These are phyloP conservation scores for Coccomyxa sp. DNA, from an alignment of 139 green algal genomes.

Conservation along the genomic window DNA sequence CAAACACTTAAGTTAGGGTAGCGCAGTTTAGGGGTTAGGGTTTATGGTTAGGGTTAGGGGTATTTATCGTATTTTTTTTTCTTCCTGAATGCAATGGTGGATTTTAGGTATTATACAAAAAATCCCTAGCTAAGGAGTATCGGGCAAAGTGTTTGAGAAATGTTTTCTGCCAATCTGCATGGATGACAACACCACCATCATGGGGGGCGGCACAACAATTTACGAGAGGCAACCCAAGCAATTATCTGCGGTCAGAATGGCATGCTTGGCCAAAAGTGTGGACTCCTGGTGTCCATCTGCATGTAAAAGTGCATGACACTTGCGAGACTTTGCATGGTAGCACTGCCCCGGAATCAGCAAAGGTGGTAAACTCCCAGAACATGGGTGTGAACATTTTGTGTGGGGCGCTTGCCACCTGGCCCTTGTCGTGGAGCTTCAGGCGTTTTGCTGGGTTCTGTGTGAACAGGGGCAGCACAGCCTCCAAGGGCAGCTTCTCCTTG, in stretches of 20 bases:
- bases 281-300: no score
- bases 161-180: constrained; percentile 8
- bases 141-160: no score
- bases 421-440: constrained; percentile 30
- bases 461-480: constrained; percentile 20
- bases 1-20: not conserved
- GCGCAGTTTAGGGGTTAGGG: not conserved
- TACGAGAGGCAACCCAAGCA: no score
- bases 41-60: not conserved
- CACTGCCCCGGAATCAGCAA: no score
- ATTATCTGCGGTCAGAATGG: no score
- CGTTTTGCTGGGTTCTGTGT: constrained; percentile 21
- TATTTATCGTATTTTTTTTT: not conserved
- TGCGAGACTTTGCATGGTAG: no score
- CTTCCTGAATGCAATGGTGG: not conserved
- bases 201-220: no score
- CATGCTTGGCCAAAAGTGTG: no score
- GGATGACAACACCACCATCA: no score
- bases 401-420: no score
- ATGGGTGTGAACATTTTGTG: no score
- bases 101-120: not conserved
- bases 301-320: not conserved
- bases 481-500: constrained; percentile 7
- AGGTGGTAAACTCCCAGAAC: not conserved
- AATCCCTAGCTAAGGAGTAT: no score